Base-by-base conservation (phyloP, 2,329 filamentous ascomycete genomes). In the Mycosphaerella sp. region DNA sequence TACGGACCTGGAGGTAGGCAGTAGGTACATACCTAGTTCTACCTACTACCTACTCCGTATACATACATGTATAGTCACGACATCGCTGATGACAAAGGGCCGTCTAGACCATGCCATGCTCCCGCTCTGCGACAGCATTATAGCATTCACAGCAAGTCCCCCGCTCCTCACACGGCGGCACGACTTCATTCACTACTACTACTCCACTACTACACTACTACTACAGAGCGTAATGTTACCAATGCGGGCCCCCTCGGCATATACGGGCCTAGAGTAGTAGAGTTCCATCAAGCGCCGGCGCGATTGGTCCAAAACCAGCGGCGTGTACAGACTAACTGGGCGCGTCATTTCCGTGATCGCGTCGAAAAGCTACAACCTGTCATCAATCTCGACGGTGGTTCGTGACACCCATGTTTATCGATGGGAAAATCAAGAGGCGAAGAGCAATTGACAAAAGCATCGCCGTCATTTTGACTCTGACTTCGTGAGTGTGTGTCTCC, bases 361-460 rank as follows among this genome's bases (percentile, higher is more conserved):
- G 28, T 42, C 41, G 25, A 44, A 28, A 17, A 44, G 30, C 13
- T 14, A 28, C 30, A 21, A 44, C 40, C 41, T 49, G 21, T 40
- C 46, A 49, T 40, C 46, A 49, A 49, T 41, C 42, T 41, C 35
- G 9, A 25, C 5, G 27, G 28, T 53, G 50, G 50, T 53, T 49
- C 50, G 50, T 53, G 42, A 41, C 51, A 50, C 40, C 46, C 52
- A 39, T 46, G 51, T 45, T 47, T 50, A 50, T 50, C 47, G 52
- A 54, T 46, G 50, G n/a, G n/a, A n/a, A n/a, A n/a, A n/a, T 40
- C 30, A 28, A 41, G 27, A 35, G 36, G 25, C 45, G 27, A 27
- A 32, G 25, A 28, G 37, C 14, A 25, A 10, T 21, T 8, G 28
- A 41, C 44, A 36, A 36, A 35, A 36, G 44, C 18, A 48, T 41